These are phyloP conservation scores for Talaromyces stipitatus DNA, from an alignment of 495 filamentous ascomycete species.

Conservation along the genomic window DNA sequence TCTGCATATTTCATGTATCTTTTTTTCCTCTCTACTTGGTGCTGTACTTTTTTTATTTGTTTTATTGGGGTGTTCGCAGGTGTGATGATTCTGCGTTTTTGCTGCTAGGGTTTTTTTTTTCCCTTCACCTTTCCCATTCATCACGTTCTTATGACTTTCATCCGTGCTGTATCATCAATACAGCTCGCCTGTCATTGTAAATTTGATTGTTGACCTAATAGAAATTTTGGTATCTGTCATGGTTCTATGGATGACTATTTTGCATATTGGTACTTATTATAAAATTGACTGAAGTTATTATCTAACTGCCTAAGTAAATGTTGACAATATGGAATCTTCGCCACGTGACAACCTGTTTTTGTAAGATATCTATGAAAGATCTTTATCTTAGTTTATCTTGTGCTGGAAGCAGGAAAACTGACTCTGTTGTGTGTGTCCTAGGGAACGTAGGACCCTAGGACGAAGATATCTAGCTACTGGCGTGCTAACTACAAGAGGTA, in stretches of 20 bases:
- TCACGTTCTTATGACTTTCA: neutral
- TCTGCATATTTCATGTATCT: conserved; percentile 3
- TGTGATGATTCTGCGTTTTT: neutral
- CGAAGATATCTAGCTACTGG: too few relatives aligned
- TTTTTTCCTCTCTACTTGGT: neutral
- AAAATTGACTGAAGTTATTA: too few relatives aligned
- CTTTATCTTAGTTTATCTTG: too few relatives aligned
- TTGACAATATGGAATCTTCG: too few relatives aligned
- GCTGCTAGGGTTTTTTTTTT: neutral
- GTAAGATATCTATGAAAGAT: too few relatives aligned
- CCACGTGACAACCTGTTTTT: too few relatives aligned
- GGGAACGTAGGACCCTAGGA: too few relatives aligned
- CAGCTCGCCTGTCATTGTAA: neutral
- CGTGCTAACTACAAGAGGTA: too few relatives aligned
- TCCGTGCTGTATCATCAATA: neutral
- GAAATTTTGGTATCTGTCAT: neutral
- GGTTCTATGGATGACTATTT: neutral
- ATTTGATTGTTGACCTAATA: conserved; percentile 1
- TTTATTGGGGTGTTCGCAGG: neutral
- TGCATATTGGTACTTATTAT: too few relatives aligned
- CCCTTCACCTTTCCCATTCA: neutral
- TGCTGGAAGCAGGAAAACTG: too few relatives aligned
- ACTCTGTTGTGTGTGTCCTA: too few relatives aligned
- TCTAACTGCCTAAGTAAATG: too few relatives aligned
- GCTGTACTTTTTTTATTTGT: neutral